A percentile compares a stretch with the other conserved stretches of the same genome.
Evolutionary conservation across 2,329 filamentous ascomycete species (phyloP).

Genomic region (Kalmusia sp.): DNA sequence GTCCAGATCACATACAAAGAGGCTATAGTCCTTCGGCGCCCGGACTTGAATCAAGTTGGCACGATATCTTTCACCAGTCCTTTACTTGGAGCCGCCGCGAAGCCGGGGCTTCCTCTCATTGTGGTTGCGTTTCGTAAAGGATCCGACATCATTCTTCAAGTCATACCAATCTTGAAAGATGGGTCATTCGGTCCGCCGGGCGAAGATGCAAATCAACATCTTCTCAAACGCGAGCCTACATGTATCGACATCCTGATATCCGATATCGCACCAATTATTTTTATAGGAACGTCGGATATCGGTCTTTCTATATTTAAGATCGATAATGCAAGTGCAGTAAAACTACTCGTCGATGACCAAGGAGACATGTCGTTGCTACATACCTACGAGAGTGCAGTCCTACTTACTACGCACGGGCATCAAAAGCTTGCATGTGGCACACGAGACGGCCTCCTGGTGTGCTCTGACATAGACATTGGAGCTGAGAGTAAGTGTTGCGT

Average conservation of each 20-base stretch:
- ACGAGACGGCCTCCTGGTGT: conserved; percentile 42
- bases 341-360: too few relatives aligned
- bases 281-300: conserved; percentile 39
- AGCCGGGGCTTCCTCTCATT: conserved; percentile 20
- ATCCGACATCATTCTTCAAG: conserved; percentile 28
- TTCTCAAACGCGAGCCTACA: conserved; percentile 37
- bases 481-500: conserved; percentile 14
- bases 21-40: conserved; percentile 29
- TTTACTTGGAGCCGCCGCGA: conserved; percentile 31
- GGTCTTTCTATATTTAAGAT: conserved; percentile 31
- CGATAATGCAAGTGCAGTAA: conserved; percentile 9
- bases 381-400: conserved; percentile 39
- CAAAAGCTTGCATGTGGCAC: conserved; percentile 43
- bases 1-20: conserved; percentile 41
- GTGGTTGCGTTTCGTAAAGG: conserved; percentile 28
- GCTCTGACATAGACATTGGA: conserved; percentile 10
- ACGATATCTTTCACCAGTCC: conserved; percentile 23
- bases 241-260: conserved; percentile 41
- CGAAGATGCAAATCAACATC: conserved; percentile 12
- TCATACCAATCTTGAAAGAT: conserved; percentile 22
- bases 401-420: conserved; percentile 19
- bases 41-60: conserved; percentile 21
- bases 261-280: conserved; percentile 23
- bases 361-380: too few relatives aligned
- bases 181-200: conserved; percentile 20